phyloP scores from a whole-genome alignment of 139 green algal species.

The Spirogloea muscicola region DNA sequence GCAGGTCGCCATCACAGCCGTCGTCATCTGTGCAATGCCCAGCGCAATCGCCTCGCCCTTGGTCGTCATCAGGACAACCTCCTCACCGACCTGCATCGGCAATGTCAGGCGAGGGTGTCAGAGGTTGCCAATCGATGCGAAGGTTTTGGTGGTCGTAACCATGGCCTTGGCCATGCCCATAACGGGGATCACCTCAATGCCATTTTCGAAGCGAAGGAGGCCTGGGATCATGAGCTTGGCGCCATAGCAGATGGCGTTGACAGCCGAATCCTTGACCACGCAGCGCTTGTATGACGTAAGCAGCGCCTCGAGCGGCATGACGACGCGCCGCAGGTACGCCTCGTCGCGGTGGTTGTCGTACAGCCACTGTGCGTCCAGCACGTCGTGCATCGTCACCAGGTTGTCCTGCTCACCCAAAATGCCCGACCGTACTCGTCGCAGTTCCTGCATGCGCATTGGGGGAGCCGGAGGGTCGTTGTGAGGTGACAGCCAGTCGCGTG shows the following conservation, averaged over 20 bases:
- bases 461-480: too few species aligned
- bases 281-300: conserved; percentile 93
- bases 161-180: too few species aligned
- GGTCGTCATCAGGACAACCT: conserved; percentile 97
- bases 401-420: conserved; percentile 96
- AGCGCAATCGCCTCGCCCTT: conserved; percentile 97
- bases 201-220: conserved; percentile 64
- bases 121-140: too few species aligned
- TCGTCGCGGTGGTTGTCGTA: conserved; percentile 94
- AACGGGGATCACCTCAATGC: conserved; percentile 50
- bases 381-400: conserved; percentile 99
- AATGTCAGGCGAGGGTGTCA: conserved; percentile 79
- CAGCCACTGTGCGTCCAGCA: conserved; percentile 92
- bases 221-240: conserved; percentile 98
- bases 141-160: too few species aligned
- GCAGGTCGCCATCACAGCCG: conserved; percentile 86
- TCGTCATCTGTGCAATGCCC: conserved; percentile 94
- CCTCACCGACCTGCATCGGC: conserved; percentile 91
- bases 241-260: conserved; percentile 99
- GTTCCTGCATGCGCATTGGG: too few species aligned
- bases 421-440: conserved; percentile 86
- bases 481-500: too few species aligned
- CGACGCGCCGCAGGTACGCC: conserved; percentile 79
- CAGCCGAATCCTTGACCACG: conserved; percentile 94
- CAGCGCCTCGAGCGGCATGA: conserved; percentile 95